Evolutionary conservation across 1,284 basidiomycete species (phyloP), one percentile per base, ranked within the genome.

Genomic region (Pseudozyma sp.): DNA sequence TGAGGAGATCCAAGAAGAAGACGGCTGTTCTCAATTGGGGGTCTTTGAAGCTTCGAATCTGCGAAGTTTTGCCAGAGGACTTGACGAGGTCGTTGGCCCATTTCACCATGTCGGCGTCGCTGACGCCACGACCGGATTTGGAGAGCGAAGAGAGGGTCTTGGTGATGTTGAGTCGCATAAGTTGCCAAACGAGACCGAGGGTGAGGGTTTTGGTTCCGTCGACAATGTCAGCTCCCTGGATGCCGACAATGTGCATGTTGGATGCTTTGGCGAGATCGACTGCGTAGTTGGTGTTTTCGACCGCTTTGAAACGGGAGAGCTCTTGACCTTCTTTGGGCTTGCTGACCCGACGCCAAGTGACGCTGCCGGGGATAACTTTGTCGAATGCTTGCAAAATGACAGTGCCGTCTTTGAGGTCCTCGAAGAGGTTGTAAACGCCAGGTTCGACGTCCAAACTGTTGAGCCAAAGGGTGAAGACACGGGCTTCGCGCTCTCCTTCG

Each of bases 251-350:
- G 85, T 94, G 94, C 93, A 99, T 94, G 52, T 92, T 91, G 84
- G 93, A 95, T 83, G 93, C 91, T 86, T 92, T 94, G 16, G 91
- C 95, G 16, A 99, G 90, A 56, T 99, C 96, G 55, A 98, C 92
- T 5, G 88, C 91, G 81, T 99, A 99, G 86, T 99, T 99, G 58
- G 94, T 97, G 87, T 99, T 99, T 87, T 99, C 97, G 39, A 99
- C 95, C 48, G 91, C 91, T 88, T 99, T 99, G 89, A 98, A 99
- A 59, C 94, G 89, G 40, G 94, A 95, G 21, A 99, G 88, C 59
- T 91, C 92, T 83, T 91, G 92, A 35, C 90, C 68, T 35, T 89
- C 92, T 85, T 92, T 95, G 21, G 95, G 94, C 86, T 96, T 96
- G 64, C 92, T 92, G 18, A 97, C 95, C 12, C 96, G 89, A 38